These are phyloP conservation scores for Rhodotorula taiwanensis DNA, from an alignment of 768 basidiomycete genomes.

Conservation along the genomic window DNA sequence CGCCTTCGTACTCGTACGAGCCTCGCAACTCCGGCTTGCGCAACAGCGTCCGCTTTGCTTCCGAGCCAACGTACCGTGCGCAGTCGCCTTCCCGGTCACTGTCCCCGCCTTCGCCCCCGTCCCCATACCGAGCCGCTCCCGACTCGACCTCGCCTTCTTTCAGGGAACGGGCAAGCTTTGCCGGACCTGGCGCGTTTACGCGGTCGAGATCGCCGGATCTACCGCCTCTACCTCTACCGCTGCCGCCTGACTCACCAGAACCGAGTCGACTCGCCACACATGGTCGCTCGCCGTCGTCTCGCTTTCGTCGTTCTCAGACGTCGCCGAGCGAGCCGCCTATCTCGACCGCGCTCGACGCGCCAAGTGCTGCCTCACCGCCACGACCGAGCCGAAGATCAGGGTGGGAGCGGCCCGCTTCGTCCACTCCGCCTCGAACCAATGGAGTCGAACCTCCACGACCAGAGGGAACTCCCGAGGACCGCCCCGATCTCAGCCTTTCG, in stretches of 20 bases:
- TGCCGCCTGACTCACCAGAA: slow-evolving; percentile 26
- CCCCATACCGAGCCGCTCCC: background rate
- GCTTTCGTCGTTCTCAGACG: background rate
- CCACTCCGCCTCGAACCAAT: slow-evolving; percentile 13
- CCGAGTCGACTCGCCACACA: background rate
- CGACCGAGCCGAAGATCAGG: background rate
- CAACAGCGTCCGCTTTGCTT: slow-evolving; percentile 11
- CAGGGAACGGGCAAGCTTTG: background rate
- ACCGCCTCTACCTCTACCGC: slow-evolving; percentile 12
- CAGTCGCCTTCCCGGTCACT: background rate
- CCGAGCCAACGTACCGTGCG: background rate
- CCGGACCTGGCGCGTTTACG: background rate
- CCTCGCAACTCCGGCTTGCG: background rate
- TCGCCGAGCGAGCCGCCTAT: background rate
- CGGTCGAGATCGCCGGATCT: background rate
- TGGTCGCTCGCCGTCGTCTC: background rate
- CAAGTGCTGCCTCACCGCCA: background rate
- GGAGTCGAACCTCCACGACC: background rate
- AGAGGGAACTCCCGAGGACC: background rate
- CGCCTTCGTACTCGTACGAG: no score
- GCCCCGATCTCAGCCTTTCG: background rate
- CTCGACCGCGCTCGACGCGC: background rate
- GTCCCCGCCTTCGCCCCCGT: background rate
- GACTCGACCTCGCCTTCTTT: background rate
- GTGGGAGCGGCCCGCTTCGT: slow-evolving; percentile 3